A percentile compares a stretch with the other conserved stretches of the same genome.
Evolutionary conservation across 345 rosid species (phyloP).

Genomic region (Arabidopsis arenosa): DNA sequence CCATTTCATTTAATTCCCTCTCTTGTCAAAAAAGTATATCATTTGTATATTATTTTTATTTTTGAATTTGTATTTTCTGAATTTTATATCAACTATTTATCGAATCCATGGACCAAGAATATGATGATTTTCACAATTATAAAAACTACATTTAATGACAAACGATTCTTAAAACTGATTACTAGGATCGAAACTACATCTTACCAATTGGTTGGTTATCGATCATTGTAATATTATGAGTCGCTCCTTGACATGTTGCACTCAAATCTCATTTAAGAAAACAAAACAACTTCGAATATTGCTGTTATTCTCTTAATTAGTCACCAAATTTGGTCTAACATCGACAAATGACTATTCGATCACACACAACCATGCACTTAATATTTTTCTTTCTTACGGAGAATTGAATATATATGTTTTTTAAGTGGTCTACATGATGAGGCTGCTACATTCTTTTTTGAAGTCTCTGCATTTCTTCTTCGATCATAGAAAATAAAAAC

Average conservation of each 20-base stretch:
- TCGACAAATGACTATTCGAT: conserved; percentile 2
- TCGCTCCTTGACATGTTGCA: not conserved
- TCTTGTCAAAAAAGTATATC: not conserved
- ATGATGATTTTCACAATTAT: not conserved
- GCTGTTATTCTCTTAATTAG: not conserved
- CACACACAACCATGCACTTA: not conserved
- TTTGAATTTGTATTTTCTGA: not conserved
- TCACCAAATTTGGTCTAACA: conserved; percentile 9
- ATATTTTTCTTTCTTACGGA: not conserved
- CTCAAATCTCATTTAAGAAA: conserved; percentile 6
- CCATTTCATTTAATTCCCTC: conserved; percentile 29
- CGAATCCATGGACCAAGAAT: not conserved
- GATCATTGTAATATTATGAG: not conserved
- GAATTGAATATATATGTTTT: not conserved
- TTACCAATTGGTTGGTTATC: not conserved
- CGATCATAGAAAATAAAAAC: not conserved
- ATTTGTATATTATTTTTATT: not conserved
- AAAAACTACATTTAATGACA: not conserved
- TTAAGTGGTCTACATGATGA: not conserved
- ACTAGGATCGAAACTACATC: not conserved
- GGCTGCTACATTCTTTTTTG: not conserved
- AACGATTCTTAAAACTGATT: conserved; percentile 1
- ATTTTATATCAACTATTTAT: not conserved
- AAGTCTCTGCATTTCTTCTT: not conserved
- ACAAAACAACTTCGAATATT: not conserved